These are phyloP conservation scores for Aspergillus novofumigatus DNA, from an alignment of 2,329 filamentous ascomycete species.

Conservation along the genomic window DNA sequence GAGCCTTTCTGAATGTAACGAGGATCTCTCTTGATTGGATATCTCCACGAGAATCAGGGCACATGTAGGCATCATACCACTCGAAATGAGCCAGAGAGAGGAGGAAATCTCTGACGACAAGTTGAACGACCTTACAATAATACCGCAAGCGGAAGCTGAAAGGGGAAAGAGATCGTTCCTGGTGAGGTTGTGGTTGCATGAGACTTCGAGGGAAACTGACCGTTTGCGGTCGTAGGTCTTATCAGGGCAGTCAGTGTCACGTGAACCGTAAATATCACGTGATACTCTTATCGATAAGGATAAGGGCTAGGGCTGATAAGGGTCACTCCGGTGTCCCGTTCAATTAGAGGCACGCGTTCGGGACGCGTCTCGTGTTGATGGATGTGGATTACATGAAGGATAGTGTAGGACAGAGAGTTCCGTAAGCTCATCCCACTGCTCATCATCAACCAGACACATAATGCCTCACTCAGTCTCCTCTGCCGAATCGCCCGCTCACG, in stretches of 20 bases:
- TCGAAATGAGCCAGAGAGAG: conserved; percentile 3
- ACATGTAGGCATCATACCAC: conserved; percentile 13
- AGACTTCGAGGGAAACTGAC: not conserved
- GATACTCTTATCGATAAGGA: conserved; percentile 19
- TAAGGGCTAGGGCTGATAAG: conserved; percentile 13
- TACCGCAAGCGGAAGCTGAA: not conserved
- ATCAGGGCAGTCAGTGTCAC: not conserved
- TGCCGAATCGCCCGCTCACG: conserved; percentile 37
- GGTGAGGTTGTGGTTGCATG: not conserved
- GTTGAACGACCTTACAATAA: not conserved
- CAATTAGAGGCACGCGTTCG: conserved; percentile 11
- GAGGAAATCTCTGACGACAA: not conserved
- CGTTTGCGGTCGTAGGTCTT: not conserved
- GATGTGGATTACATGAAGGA: not conserved
- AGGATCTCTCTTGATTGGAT: conserved; percentile 1
- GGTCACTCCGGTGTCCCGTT: conserved; percentile 13
- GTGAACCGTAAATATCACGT: not conserved
- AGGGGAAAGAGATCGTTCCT: not conserved
- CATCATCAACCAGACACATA: not conserved
- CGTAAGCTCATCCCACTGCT: not conserved
- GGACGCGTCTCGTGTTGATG: conserved; percentile 18
- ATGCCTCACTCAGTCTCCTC: conserved; percentile 39
- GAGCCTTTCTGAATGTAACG: not conserved
- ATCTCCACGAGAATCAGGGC: not conserved
- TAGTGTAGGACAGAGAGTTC: not conserved